Percentiles rank a stretch among this genome's conserved stretches.
Evolutionary conservation across 192 early-diverging fungal genomes (phyloP).

Genomic region (Jimgerdemannia flammicorona): DNA sequence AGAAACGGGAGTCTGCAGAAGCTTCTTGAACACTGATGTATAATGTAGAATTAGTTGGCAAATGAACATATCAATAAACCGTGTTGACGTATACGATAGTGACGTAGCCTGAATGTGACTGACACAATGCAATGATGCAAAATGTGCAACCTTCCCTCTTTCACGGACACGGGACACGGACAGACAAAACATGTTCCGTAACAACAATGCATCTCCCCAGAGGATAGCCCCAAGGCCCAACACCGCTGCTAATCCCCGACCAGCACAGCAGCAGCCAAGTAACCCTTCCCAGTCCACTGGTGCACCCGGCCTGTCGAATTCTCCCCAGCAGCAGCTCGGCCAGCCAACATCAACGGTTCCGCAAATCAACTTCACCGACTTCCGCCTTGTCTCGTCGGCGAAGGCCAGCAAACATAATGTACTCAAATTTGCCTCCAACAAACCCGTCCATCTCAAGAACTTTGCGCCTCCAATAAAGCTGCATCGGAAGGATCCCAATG

Average conservation of each 20-base stretch:
- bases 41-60: too few species aligned
- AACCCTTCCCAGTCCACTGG: not conserved
- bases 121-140: too few species aligned
- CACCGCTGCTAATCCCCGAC: not conserved
- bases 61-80: too few species aligned
- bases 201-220: not conserved
- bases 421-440: constrained; percentile 59
- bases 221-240: not conserved
- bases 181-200: not conserved
- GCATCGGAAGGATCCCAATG: constrained; percentile 36
- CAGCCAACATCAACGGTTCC: constrained; percentile 17
- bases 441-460: constrained; percentile 42
- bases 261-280: not conserved
- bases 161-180: too few species aligned
- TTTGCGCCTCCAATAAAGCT: constrained; percentile 61
- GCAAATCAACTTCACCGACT: constrained; percentile 50
- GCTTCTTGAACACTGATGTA: constrained; percentile 23
- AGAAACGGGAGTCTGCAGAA: constrained; percentile 38
- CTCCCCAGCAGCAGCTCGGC: constrained; percentile 21
- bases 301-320: not conserved
- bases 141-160: too few species aligned
- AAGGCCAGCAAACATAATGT: constrained; percentile 55
- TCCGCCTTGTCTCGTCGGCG: constrained; percentile 57
- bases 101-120: too few species aligned
- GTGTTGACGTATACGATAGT: too few species aligned